Evolutionary conservation across 345 rosid genomes (phyloP), one percentile per base, ranked within the genome.

Genomic region (Linum trigynum): DNA sequence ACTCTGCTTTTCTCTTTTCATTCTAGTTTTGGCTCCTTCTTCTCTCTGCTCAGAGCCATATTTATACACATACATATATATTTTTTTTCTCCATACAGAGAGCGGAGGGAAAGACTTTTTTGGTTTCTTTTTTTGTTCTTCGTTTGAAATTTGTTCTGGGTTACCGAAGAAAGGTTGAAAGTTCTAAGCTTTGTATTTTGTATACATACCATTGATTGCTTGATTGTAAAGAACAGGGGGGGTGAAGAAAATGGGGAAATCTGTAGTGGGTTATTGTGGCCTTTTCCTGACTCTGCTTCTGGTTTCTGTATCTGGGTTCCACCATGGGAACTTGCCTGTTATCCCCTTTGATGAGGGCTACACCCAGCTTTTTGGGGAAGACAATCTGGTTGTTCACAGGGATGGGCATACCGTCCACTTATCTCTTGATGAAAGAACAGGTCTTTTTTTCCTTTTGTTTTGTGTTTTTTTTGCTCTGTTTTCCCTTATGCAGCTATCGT

Each of bases 301-400:
- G 63, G 82, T 78, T 15, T 48, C 53, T 66, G 91, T 53, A 72
- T 82, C 83, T 72, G 96, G 97, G 74, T 74, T 81, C 71, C 66
- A 71, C 37, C 53, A 48, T 48, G 66, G 69, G 38, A 74, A 67
- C 17, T 70, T 85, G 41, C 96, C 97, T 41, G 51, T 87, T 43
- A 66, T 79, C 15, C 72, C 95, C 53, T 94, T 94, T 65, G 99
- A 94, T 65, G 99, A 94, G 80, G 91, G 97, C 1, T 94, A 94
- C 72, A 71, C 79, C 36, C 96, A 91, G 41, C 86, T 94, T 65
- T 94, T 94, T 63, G 99, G 99, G 55, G 90, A 91, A 55, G 80
- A 87, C 72, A 88, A 91, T 72, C 79, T 94, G 50, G 78, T 80
- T 66, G 70, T 90, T 64, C 91, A 75, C 62, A 76, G 73, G 67